These are phyloP conservation scores for Kondoa subrosea DNA, from an alignment of 768 basidiomycete genomes.

Conservation along the genomic window DNA sequence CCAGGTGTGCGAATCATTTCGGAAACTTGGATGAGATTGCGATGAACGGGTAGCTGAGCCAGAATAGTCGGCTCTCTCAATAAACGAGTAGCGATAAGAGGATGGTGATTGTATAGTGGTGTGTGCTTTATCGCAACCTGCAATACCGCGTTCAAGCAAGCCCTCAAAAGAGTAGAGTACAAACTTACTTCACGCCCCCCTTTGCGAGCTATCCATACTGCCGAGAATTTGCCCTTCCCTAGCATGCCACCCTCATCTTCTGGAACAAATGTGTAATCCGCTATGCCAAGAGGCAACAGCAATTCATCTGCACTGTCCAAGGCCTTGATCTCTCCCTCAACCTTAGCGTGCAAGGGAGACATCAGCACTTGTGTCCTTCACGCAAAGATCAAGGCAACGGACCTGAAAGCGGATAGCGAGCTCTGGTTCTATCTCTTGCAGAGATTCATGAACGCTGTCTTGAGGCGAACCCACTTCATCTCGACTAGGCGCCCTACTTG, in stretches of 20 bases:
- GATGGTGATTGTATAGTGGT: conserved; percentile 36
- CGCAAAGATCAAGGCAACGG: neutral
- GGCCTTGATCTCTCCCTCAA: neutral
- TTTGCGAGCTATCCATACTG: conserved; percentile 33
- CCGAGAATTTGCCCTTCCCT: conserved; percentile 36
- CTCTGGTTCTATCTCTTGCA: neutral
- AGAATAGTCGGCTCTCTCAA: conserved; percentile 36
- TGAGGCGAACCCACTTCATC: neutral
- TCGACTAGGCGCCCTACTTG: neutral
- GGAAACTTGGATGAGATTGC: conserved; percentile 35
- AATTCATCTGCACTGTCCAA: conserved; percentile 12
- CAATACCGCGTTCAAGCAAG: neutral
- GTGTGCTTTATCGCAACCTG: conserved; percentile 38
- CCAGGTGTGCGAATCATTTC: conserved; percentile 35
- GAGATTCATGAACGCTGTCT: neutral
- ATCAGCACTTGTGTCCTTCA: neutral
- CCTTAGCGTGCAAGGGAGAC: neutral
- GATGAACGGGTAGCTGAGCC: conserved; percentile 35
- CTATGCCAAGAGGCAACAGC: conserved; percentile 13
- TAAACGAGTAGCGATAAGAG: conserved; percentile 35
- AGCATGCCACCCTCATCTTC: conserved; percentile 23
- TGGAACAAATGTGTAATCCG: conserved; percentile 20
- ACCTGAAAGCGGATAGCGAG: neutral
- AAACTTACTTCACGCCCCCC: conserved; percentile 30
- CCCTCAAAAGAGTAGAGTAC: neutral